A percentile compares a stretch with the other conserved stretches of the same genome.
These are phyloP conservation scores for Eucalyptus regnans DNA, from an alignment of 345 rosid genomes.

Conservation along the genomic window DNA sequence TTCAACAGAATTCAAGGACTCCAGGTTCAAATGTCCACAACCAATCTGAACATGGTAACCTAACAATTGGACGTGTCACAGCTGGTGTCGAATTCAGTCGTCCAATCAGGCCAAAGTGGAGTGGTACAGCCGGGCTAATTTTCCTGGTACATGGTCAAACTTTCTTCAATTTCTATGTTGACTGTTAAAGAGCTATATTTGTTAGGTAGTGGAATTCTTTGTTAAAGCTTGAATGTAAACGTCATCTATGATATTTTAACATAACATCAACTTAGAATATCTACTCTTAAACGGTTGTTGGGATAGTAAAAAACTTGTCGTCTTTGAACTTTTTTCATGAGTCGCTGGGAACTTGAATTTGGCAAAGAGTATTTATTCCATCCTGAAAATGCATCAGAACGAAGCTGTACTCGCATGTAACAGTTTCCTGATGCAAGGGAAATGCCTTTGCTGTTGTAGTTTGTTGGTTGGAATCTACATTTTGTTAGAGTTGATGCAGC, in stretches of 20 bases:
- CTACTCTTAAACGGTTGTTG: neutral
- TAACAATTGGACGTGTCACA: constrained; percentile 74
- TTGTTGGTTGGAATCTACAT: neutral
- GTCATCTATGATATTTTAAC: neutral
- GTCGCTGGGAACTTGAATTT: neutral
- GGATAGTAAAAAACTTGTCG: neutral
- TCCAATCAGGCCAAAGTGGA: constrained; percentile 96
- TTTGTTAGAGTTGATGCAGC: neutral
- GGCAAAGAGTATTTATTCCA: neutral
- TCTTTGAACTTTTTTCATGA: neutral
- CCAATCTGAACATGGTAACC: constrained; percentile 52
- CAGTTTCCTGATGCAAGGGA: neutral
- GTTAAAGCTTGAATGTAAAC: neutral
- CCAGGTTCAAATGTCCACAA: constrained; percentile 93
- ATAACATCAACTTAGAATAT: neutral
- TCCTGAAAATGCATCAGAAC: neutral
- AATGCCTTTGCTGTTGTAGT: neutral
- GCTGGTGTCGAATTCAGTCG: constrained; percentile 83
- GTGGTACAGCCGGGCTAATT: constrained; percentile 73
- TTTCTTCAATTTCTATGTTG: neutral
- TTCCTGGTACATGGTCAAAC: constrained; percentile 48
- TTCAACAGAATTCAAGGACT: constrained; percentile 67
- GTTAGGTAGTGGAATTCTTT: neutral
- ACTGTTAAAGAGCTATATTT: neutral
- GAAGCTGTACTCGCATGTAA: neutral